phyloP scores from a whole-genome alignment of 441 rosid species.

The Lepidium campestre region DNA sequence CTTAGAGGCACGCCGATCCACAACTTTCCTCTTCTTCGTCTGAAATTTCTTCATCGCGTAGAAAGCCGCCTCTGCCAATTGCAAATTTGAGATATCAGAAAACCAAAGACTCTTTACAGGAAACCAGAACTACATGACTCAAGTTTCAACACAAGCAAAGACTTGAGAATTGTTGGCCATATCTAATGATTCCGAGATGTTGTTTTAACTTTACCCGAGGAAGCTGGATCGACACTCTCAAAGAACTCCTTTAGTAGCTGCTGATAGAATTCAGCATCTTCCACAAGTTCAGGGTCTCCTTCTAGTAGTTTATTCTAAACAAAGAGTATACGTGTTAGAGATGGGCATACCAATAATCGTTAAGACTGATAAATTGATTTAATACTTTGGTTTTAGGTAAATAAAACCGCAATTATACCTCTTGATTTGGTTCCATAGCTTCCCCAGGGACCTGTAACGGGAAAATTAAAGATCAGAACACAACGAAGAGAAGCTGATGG shows the following conservation, averaged over 20 bases:
- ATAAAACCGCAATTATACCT: constrained; percentile 36
- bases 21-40: constrained; percentile 83
- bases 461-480: constrained; percentile 22
- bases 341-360: not conserved
- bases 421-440: constrained; percentile 27
- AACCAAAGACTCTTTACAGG: not conserved
- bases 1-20: constrained; percentile 89
- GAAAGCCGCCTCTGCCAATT: constrained; percentile 54
- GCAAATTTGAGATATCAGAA: constrained; percentile 7
- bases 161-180: not conserved
- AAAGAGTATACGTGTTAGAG: not conserved
- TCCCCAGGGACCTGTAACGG: constrained; percentile 34
- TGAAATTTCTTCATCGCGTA: constrained; percentile 67
- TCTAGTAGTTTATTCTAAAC: constrained; percentile 49
- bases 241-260: constrained; percentile 80
- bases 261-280: constrained; percentile 83
- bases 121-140: not conserved
- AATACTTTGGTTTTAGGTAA: constrained; percentile 23
- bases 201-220: constrained; percentile 41
- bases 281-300: constrained; percentile 85
- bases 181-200: not conserved
- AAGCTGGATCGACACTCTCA: constrained; percentile 66
- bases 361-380: not conserved
- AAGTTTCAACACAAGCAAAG: not conserved
- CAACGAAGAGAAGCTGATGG: not conserved